A percentile compares a stretch with the other conserved stretches of the same genome.
Evolutionary conservation across 2,329 filamentous ascomycete genomes (phyloP).

Genomic region (Aulographum hederae): DNA sequence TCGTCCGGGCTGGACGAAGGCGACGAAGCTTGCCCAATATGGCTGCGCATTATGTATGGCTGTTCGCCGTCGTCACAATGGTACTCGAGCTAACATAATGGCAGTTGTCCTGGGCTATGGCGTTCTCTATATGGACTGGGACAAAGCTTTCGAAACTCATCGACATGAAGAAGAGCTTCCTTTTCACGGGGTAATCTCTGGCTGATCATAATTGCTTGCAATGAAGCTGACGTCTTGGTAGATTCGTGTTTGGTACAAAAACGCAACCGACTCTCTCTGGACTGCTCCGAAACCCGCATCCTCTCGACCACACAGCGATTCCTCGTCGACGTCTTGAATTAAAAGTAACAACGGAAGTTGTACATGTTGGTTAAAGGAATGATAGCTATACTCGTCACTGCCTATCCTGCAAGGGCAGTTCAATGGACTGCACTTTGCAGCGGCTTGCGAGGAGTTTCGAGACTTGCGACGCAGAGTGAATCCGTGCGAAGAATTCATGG

Average conservation of each 20-base stretch:
- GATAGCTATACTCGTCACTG: no score
- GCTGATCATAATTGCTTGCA: constrained; percentile 1
- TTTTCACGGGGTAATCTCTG: constrained; percentile 29
- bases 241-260: background rate
- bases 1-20: constrained; percentile 46
- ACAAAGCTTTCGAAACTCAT: background rate
- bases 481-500: no score
- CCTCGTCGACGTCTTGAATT: no score
- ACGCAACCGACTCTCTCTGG: background rate
- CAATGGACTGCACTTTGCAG: no score
- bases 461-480: no score
- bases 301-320: no score
- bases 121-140: constrained; percentile 44
- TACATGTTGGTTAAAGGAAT: no score
- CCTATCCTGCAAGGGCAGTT: no score
- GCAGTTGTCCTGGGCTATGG: constrained; percentile 36
- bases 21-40: constrained; percentile 46
- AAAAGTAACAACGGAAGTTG: no score
- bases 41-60: constrained; percentile 36
- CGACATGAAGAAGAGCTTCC: constrained; percentile 8
- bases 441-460: no score
- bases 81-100: constrained; percentile 11
- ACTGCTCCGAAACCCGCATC: no score
- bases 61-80: constrained; percentile 14
- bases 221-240: background rate